phyloP scores from a whole-genome alignment of 2,329 filamentous ascomycete genomes.

The Fusarium oligoseptatum region DNA sequence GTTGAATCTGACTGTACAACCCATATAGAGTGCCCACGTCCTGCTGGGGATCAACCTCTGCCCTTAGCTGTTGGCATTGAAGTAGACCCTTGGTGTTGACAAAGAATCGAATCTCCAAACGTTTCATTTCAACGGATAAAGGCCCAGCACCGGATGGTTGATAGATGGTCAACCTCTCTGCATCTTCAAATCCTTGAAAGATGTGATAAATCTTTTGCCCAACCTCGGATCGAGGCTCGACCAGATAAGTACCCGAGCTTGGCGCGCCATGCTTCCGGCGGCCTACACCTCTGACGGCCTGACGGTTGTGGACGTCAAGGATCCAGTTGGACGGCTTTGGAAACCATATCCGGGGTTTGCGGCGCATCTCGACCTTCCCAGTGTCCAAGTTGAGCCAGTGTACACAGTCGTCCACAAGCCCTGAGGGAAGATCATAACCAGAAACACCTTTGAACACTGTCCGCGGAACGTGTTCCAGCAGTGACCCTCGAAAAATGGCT shows the following conservation, averaged over 20 bases:
- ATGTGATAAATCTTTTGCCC: conserved; percentile 56
- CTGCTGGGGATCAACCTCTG: conserved; percentile 69
- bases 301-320: conserved; percentile 45
- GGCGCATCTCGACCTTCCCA: conserved; percentile 64
- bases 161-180: conserved; percentile 37
- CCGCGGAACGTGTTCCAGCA: conserved; percentile 53
- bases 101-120: conserved; percentile 65
- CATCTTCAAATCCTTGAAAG: conserved; percentile 58
- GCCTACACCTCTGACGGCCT: conserved; percentile 33
- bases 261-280: not conserved
- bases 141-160: conserved; percentile 52
- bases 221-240: conserved; percentile 62
- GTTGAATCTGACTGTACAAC: conserved; percentile 11
- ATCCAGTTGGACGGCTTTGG: conserved; percentile 49
- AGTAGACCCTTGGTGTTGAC: conserved; percentile 61
- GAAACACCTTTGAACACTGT: conserved; percentile 43
- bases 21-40: conserved; percentile 62
- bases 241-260: conserved; percentile 47
- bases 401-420: conserved; percentile 64
- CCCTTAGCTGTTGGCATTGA: conserved; percentile 61
- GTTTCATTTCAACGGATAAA: conserved; percentile 63
- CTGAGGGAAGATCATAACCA: conserved; percentile 63
- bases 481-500: conserved; percentile 41
- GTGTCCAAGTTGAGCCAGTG: conserved; percentile 70
- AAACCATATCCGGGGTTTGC: conserved; percentile 52